Percentiles rank a stretch among this genome's conserved stretches.
Evolutionary conservation across 164 flowering plant species (phyloP).

Genomic region (Platanus orientalis): DNA sequence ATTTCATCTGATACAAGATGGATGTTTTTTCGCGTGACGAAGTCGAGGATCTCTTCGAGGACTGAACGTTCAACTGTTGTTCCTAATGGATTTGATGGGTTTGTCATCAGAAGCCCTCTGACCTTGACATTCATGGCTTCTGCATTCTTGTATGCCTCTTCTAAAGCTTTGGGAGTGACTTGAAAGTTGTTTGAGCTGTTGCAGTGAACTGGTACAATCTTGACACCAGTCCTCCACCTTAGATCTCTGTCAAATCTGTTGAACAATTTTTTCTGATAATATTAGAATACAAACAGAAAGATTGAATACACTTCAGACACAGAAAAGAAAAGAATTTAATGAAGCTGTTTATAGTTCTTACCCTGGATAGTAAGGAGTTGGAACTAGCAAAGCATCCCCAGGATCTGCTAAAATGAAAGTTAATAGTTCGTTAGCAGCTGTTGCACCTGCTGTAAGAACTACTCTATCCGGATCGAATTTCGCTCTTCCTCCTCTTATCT

Average conservation of each 20-base stretch:
- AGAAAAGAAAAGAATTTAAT: too few relatives aligned
- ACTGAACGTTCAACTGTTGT: neutral
- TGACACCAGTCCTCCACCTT: conserved; percentile 14
- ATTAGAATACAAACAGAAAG: neutral
- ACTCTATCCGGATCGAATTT: conserved; percentile 71
- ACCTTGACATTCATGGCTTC: conserved; percentile 1
- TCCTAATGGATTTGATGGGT: conserved; percentile 16
- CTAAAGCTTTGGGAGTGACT: conserved; percentile 5
- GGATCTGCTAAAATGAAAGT: conserved; percentile 86
- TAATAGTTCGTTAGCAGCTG: conserved; percentile 88
- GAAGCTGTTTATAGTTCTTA: neutral
- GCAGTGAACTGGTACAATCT: conserved; percentile 13
- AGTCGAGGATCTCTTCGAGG: conserved; percentile 3
- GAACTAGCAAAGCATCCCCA: conserved; percentile 57
- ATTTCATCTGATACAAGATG: conserved; percentile 11
- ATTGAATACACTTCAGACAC: neutral
- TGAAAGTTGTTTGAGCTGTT: conserved; percentile 12
- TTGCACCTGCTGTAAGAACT: conserved; percentile 90
- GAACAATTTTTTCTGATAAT: neutral
- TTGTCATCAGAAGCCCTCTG: conserved; percentile 9
- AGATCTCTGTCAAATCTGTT: conserved; percentile 14
- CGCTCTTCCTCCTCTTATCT: conserved; percentile 77
- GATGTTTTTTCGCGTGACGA: conserved; percentile 3
- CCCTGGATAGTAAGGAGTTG: conserved; percentile 27
- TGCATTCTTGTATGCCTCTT: conserved; percentile 4